Base-by-base conservation (phyloP, 2,329 filamentous ascomycete genomes). In the Escovopsis sp. region DNA sequence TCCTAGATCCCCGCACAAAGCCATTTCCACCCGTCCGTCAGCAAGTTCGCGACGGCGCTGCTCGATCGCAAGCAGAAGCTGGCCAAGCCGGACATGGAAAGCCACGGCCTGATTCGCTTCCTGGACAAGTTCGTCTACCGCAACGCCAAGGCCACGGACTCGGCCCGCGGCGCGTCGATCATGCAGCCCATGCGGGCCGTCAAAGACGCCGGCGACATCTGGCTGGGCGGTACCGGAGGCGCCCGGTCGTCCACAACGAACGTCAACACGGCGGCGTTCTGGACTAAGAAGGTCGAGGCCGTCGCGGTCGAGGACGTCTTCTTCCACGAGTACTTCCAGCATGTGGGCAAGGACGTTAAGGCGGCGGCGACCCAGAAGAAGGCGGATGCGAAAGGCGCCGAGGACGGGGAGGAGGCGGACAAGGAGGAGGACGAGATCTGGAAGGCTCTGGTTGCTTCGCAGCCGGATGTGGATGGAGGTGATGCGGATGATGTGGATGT, bases 81-180 rank as follows among this genome's bases (percentile, higher is more conserved):
- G 40, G 75, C 82, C 42, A 96, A 96, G 57, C 87, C 90, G 0
- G 90, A 98, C 48, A 68, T 94, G 35, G 79, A 82, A 13, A 78
- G 85, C 39, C 88, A 96, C 55, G 90, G 84, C 2, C 70, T 98
- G 33, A 90, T 90, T 50, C 81, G 92, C 55, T 98, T 98, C 67
- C 68, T 98, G 39, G 90, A 98, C 60, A 87, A 92, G 47, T 98
- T 98, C 56, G 85, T 94, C n/a, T 98, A 96, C 68, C 79, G 84
- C 46, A 94, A 90, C 48, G 77, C 88, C 41, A 94, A 94, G 65
- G 65, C 76, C 4, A 70, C 69, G 13, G 66, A 72, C 35, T 57
- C 65, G 23, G 66, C 73, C 21, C 81, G 83, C 43, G 92, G 92
- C 34, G 69, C 72, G 19, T 94, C 86, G 18, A 93, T 98, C 56